Percentiles rank a stretch among this genome's conserved stretches.
phyloP scores from a whole-genome alignment of 2,329 filamentous ascomycete genomes.

The Trichoderma citrinoviride region DNA sequence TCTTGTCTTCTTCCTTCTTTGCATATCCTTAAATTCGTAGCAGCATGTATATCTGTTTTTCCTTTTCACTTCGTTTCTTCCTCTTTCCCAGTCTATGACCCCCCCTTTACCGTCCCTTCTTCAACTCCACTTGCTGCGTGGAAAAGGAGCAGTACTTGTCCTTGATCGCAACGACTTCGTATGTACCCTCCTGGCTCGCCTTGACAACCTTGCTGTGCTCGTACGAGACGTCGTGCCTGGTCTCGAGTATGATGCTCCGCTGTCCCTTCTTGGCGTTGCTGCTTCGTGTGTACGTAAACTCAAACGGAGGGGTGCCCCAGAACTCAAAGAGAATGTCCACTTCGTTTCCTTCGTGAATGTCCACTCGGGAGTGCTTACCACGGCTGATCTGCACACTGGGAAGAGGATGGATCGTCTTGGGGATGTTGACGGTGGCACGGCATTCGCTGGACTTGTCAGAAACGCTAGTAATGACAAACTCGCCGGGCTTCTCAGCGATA shows the following conservation, averaged over 20 bases:
- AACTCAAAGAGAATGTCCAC: conserved; percentile 95
- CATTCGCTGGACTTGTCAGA: conserved; percentile 88
- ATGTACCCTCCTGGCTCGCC: conserved; percentile 91
- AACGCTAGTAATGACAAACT: conserved; percentile 82
- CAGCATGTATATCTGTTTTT: conserved; percentile 14
- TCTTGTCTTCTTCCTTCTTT: not conserved
- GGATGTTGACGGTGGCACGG: conserved; percentile 72
- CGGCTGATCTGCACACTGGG: conserved; percentile 88
- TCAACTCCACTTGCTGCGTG: conserved; percentile 59
- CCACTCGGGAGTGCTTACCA: conserved; percentile 74
- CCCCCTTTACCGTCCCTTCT: conserved; percentile 32
- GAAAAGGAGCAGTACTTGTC: conserved; percentile 90
- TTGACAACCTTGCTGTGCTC: conserved; percentile 78
- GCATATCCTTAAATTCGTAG: conserved; percentile 12
- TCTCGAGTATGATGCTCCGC: conserved; percentile 79
- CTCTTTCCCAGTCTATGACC: not conserved
- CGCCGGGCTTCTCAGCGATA: conserved; percentile 85
- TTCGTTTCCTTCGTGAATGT: conserved; percentile 95
- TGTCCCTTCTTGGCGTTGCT: conserved; percentile 80
- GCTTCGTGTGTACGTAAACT: conserved; percentile 93
- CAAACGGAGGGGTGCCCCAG: conserved; percentile 91
- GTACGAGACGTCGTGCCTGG: conserved; percentile 79
- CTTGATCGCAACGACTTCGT: conserved; percentile 95
- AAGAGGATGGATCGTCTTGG: conserved; percentile 84
- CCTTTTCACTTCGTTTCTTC: no score